Evolutionary conservation across 1,284 basidiomycete genomes (phyloP), one percentile per base, ranked within the genome.

Genomic region (Wolfiporia cocos): DNA sequence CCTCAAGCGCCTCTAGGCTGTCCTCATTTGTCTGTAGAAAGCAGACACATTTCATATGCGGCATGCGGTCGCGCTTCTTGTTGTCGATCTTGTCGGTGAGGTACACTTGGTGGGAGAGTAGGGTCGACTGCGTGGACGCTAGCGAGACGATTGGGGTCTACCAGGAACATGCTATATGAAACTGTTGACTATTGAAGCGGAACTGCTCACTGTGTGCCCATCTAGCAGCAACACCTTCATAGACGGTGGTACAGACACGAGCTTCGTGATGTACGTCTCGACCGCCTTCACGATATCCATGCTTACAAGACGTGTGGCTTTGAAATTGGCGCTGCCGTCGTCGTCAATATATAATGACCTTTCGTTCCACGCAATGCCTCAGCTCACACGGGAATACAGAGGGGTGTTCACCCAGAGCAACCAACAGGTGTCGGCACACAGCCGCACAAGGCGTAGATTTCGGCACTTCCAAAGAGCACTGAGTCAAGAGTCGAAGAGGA

Each of bases 211-310:
- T n/a, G 95, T 99, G 61, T 97, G 91, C 19, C 83, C 76, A 63
- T 99, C 96, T 20, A 99, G 80, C 23, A 99, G 76, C 33, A 99
- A 74, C n/a, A 98, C 93, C 67, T 99, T 99, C 87, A 99, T 98
- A 5, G 91, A 81, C 6, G 78, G 71, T 37, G 93, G 89, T 43
- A 82, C 82, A 22, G 85, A 83, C 47, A 97, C 78, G 73, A 98
- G 76, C 70, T 91, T 95, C 51, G 81, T 77, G 57, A 98, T 79
- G 71, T 99, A 99, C 14, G 85, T 90, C 67, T 94, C 90, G 32
- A 97, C 83, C 2, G 96, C 95, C 64, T 95, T 95, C 53, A 92
- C 76, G 49, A 95, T 85, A 66, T 99, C 94, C 95, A 99, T 98
- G 38, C n/a, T n/a, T n/a, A n/a, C n/a, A n/a, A n/a, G n/a, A n/a